Evolutionary conservation across 306 rosid species (phyloP).

Genomic region (Lathyrus sativus): DNA sequence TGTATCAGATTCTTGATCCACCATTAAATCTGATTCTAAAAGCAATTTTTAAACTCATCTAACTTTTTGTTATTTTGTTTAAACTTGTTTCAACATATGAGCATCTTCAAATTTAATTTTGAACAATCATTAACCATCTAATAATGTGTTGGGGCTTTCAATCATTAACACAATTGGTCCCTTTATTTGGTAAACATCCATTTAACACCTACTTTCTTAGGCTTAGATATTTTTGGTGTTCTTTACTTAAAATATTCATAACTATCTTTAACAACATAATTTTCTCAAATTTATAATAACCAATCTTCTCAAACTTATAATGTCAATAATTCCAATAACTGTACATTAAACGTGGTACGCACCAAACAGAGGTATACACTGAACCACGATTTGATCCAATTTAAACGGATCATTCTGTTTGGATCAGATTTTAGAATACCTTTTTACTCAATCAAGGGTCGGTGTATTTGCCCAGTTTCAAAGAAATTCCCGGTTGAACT

Average conservation of each 20-base stretch:
- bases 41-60: no score
- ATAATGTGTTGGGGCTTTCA: background rate
- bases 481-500: background rate
- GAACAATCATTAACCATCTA: background rate
- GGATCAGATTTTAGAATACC: constrained; percentile 13
- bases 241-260: no score
- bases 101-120: background rate
- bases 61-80: no score
- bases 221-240: background rate
- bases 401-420: background rate
- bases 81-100: background rate
- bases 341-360: background rate
- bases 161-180: background rate
- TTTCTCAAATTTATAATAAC: no score
- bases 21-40: background rate
- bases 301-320: no score
- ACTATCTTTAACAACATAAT: no score
- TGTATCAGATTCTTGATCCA: constrained; percentile 27
- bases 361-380: background rate
- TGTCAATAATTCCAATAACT: constrained; percentile 22
- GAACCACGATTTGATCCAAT: constrained; percentile 2
- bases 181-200: no score
- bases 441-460: constrained; percentile 8
- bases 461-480: constrained; percentile 32
- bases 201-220: no score